Conservation (phyloP, 208 protist genomes). For the Porcisia deanei region DNA sequence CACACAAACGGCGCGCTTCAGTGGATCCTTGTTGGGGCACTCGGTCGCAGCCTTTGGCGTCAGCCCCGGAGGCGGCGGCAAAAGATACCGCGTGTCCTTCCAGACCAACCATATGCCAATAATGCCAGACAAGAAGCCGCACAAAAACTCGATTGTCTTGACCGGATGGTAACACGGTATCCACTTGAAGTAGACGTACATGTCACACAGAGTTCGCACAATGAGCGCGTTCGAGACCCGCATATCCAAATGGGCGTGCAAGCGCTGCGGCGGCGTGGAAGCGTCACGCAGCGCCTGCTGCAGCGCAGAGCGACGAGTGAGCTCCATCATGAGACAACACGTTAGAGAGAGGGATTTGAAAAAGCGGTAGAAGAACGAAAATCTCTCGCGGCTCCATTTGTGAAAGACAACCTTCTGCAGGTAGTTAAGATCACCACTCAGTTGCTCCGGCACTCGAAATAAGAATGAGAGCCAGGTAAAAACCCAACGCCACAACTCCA, state of each 20-base stretch:
- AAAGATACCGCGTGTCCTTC: constrained; percentile 59
- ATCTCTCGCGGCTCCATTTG: constrained; percentile 60
- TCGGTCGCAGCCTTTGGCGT: not conserved
- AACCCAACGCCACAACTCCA: constrained; percentile 50
- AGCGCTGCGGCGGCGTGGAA: constrained; percentile 14
- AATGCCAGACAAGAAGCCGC: constrained; percentile 62
- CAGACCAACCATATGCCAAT: constrained; percentile 81
- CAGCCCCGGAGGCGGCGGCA: constrained; percentile 3
- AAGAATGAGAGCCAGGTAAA: constrained; percentile 57
- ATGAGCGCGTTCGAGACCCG: constrained; percentile 50
- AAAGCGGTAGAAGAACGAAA: constrained; percentile 86
- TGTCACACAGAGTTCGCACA: constrained; percentile 81
- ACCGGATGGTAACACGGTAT: constrained; percentile 76
- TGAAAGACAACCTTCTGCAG: constrained; percentile 82
- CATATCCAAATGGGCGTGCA: constrained; percentile 39
- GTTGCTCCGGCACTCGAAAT: constrained; percentile 77
- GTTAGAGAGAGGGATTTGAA: constrained; percentile 90
- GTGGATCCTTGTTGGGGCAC: constrained; percentile 12
- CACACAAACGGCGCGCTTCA: constrained; percentile 22
- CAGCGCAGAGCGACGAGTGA: constrained; percentile 33
- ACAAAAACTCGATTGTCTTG: constrained; percentile 68
- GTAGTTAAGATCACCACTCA: constrained; percentile 83
- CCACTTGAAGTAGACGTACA: constrained; percentile 93
- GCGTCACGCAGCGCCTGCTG: constrained; percentile 12
- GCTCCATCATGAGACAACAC: constrained; percentile 56